phyloP scores from a whole-genome alignment of 345 rosid species.

The Rhodamnia rubescens region DNA sequence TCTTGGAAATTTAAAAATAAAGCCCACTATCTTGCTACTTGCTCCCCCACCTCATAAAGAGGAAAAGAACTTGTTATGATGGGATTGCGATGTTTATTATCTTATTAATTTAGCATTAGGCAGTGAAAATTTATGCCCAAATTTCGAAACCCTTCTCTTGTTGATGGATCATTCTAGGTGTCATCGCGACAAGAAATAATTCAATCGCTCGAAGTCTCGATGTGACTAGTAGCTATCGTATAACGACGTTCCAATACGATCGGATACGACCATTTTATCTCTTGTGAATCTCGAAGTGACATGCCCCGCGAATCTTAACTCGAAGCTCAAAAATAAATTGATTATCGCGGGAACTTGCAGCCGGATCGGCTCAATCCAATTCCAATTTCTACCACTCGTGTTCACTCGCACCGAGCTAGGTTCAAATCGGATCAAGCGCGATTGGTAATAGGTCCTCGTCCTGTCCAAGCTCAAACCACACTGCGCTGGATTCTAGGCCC shows the following conservation, averaged over 20 bases:
- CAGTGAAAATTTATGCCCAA: background rate
- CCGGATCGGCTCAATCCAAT: too few relatives aligned
- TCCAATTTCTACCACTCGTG: too few relatives aligned
- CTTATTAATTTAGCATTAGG: background rate
- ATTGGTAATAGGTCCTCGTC: accelerated
- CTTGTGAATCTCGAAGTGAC: background rate
- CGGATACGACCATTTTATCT: background rate
- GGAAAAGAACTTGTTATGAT: background rate
- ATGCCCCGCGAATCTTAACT: background rate
- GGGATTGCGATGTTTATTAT: background rate
- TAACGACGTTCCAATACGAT: too few relatives aligned
- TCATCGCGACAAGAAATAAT: accelerated
- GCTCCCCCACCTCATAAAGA: background rate
- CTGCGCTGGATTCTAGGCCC: accelerated
- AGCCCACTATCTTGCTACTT: background rate
- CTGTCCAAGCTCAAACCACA: accelerated
- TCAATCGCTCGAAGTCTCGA: accelerated
- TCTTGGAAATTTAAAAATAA: background rate
- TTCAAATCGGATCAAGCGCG: background rate
- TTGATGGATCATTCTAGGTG: too few relatives aligned
- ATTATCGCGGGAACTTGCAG: accelerated
- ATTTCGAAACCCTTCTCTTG: background rate
- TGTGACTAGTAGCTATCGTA: background rate
- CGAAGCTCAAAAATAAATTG: background rate
- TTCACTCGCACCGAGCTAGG: background rate